A percentile compares a stretch with the other conserved stretches of the same genome.
Evolutionary conservation across 2,329 filamentous ascomycete species (phyloP).

Genomic region (Diaporthe capsici): DNA sequence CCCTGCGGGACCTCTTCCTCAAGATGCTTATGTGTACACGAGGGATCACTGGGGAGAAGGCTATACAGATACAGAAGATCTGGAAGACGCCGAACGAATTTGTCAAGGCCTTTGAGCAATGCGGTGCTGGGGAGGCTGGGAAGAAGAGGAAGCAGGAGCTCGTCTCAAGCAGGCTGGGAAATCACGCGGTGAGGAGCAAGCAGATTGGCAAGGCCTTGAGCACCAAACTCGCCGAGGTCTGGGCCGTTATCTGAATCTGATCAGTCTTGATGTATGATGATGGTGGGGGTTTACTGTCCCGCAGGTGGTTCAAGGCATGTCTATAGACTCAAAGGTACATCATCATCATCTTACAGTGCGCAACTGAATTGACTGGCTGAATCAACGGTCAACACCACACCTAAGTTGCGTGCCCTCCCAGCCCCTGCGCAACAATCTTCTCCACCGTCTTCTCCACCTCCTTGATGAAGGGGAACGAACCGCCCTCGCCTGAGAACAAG

Average conservation of each 20-base stretch:
- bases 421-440: conserved; percentile 80
- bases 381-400: not conserved
- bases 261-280: not conserved
- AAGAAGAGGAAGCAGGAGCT: conserved; percentile 72
- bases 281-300: not conserved
- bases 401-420: conserved; percentile 52
- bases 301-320: not conserved
- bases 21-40: conserved; percentile 90
- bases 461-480: conserved; percentile 72
- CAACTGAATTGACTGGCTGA: not conserved
- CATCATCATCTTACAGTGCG: not conserved
- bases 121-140: conserved; percentile 63
- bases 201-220: conserved; percentile 77
- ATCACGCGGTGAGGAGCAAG: conserved; percentile 73
- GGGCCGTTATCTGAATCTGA: conserved; percentile 66
- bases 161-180: conserved; percentile 69
- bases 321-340: conserved; percentile 5
- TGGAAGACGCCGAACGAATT: conserved; percentile 83
- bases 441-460: conserved; percentile 82
- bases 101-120: conserved; percentile 76
- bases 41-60: conserved; percentile 82
- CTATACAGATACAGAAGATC: conserved; percentile 82
- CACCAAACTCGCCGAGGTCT: conserved; percentile 79
- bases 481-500: conserved; percentile 76
- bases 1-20: conserved; percentile 80